phyloP scores from a whole-genome alignment of 371 early-diverging fungal genomes.

The Mucor ambiguus region DNA sequence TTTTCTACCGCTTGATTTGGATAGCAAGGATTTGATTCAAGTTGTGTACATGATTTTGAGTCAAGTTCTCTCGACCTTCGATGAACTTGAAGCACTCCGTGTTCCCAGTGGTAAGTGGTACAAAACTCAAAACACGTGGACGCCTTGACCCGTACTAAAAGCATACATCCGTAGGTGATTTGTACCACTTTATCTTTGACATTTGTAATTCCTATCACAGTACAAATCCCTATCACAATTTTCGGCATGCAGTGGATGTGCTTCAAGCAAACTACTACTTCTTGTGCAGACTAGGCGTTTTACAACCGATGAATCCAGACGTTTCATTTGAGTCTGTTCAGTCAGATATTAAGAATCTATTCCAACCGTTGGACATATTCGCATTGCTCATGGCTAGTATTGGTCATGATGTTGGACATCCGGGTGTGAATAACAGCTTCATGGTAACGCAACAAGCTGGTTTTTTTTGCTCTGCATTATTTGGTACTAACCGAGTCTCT shows the following conservation, averaged over 20 bases:
- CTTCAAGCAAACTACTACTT: conserved; percentile 82
- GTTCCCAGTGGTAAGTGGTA: conserved; percentile 58
- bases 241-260: conserved; percentile 86
- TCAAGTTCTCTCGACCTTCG: conserved; percentile 53
- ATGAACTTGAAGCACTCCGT: conserved; percentile 56
- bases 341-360: conserved; percentile 25
- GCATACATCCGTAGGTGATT: conserved; percentile 41
- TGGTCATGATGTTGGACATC: conserved; percentile 88
- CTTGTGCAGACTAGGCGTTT: conserved; percentile 65
- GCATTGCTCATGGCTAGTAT: conserved; percentile 78
- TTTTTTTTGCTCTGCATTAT: not conserved
- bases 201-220: conserved; percentile 73
- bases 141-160: conserved; percentile 21
- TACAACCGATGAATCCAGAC: conserved; percentile 36
- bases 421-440: conserved; percentile 84
- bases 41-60: conserved; percentile 64
- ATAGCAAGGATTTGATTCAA: conserved; percentile 62
- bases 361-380: conserved; percentile 70
- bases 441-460: conserved; percentile 51
- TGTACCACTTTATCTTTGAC: conserved; percentile 67
- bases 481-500: not conserved
- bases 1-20: conserved; percentile 64
- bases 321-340: not conserved
- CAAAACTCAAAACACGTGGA: conserved; percentile 14
- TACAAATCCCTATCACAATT: conserved; percentile 86